Evolutionary conservation across 2,329 filamentous ascomycete species (phyloP).

Genomic region (Penicillium sp.): DNA sequence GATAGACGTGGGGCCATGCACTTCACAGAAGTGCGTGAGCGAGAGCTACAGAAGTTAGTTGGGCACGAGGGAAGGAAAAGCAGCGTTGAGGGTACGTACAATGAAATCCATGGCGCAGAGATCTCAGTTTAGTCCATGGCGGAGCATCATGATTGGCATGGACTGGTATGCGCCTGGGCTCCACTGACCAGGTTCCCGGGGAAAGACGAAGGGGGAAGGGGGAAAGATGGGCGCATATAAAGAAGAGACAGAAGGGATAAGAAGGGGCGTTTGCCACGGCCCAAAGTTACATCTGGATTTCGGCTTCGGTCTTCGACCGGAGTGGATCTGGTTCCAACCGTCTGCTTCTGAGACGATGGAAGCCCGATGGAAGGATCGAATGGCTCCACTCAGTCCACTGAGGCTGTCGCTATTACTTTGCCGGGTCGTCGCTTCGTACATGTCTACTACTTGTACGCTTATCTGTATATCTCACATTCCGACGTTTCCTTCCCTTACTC

Average conservation of each 20-base stretch:
- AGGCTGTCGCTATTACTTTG: conserved; percentile 11
- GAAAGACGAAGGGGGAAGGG: conserved; percentile 7
- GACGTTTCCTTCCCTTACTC: too few relatives aligned
- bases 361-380: conserved; percentile 18
- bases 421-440: background rate
- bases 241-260: conserved; percentile 3
- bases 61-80: conserved; percentile 1
- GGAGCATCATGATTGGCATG: conserved; percentile 30
- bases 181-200: conserved; percentile 20
- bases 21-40: conserved; percentile 62
- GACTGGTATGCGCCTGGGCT: conserved; percentile 18
- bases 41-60: conserved; percentile 49
- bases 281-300: conserved; percentile 10
- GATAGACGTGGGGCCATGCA: conserved; percentile 61
- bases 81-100: conserved; percentile 32
- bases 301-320: conserved; percentile 15
- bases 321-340: conserved; percentile 11
- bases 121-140: conserved; percentile 32
- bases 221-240: conserved; percentile 1
- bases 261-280: conserved; percentile 18
- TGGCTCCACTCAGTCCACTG: conserved; percentile 11
- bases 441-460: background rate
- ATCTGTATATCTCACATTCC: background rate
- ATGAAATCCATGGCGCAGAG: conserved; percentile 45
- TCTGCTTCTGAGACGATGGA: conserved; percentile 13